phyloP scores from a whole-genome alignment of 1,284 basidiomycete genomes.

The Sporisorium scitamineum region DNA sequence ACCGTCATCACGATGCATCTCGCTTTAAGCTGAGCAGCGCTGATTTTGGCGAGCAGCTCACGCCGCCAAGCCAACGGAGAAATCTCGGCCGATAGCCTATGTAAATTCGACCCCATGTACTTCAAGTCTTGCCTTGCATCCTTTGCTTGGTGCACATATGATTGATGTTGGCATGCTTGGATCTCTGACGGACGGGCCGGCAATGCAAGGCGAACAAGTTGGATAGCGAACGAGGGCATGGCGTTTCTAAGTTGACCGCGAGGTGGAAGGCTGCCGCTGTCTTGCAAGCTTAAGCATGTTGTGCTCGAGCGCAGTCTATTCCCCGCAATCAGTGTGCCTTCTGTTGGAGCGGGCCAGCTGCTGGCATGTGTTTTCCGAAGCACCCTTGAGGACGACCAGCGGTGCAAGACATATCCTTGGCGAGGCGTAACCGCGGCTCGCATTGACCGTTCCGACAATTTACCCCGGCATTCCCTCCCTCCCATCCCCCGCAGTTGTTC shows the following conservation, averaged over 20 bases:
- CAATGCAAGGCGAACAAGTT: not conserved
- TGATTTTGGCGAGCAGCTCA: not conserved
- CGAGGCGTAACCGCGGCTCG: not conserved
- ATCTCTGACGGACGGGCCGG: not conserved
- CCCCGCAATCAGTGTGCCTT: too few relatives aligned
- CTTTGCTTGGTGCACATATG: too few relatives aligned
- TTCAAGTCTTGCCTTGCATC: too few relatives aligned
- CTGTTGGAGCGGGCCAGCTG: not conserved
- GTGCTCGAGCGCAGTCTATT: not conserved
- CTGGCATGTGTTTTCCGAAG: not conserved
- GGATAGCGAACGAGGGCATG: not conserved
- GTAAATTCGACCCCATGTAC: too few relatives aligned
- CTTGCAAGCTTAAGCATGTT: too few relatives aligned
- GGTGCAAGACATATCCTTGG: not conserved
- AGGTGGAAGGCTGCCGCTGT: conserved; percentile 15
- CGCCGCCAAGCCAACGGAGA: not conserved
- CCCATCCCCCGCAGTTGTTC: not conserved
- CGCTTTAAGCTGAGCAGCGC: conserved; percentile 1
- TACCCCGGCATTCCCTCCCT: not conserved
- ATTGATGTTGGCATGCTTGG: not conserved
- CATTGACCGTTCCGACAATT: not conserved
- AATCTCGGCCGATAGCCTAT: too few relatives aligned
- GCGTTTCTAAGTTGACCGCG: not conserved
- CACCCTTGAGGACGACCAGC: too few relatives aligned
- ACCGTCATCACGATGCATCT: not conserved